Conservation (phyloP, 495 filamentous ascomycete species). For the Copromyces sp. region DNA sequence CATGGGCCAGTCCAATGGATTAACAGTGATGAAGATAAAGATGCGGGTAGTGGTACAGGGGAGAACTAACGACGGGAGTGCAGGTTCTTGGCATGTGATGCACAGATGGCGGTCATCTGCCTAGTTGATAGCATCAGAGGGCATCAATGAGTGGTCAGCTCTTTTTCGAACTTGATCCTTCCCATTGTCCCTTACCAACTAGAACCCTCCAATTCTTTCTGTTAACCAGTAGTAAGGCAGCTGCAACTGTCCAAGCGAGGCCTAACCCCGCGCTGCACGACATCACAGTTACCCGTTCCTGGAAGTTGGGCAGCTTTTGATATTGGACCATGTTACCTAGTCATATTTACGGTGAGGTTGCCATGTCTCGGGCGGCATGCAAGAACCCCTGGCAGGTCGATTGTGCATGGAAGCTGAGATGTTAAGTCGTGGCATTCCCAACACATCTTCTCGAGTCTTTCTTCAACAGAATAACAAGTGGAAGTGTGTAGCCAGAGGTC, state of each 20-base stretch:
- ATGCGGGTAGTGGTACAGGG: neutral
- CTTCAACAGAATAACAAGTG: neutral
- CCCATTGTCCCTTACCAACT: neutral
- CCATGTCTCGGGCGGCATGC: neutral
- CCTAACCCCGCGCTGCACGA: neutral
- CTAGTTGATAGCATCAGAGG: neutral
- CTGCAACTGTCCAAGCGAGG: neutral
- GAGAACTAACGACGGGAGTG: neutral
- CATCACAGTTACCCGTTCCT: neutral
- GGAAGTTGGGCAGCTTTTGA: neutral
- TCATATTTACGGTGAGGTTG: neutral
- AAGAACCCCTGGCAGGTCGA: neutral
- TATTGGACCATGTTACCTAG: neutral
- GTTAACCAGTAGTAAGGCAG: neutral
- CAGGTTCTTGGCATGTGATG: neutral
- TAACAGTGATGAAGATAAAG: neutral
- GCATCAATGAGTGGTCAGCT: neutral
- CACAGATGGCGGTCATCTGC: neutral
- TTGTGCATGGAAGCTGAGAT: neutral
- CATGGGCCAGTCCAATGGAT: neutral
- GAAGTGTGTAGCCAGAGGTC: neutral
- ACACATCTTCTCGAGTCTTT: neutral
- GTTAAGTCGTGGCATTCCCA: neutral
- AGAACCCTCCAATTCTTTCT: neutral
- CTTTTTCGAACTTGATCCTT: neutral